phyloP scores from a whole-genome alignment of 1,284 basidiomycete species.

The Cystobasidium pallidum region DNA sequence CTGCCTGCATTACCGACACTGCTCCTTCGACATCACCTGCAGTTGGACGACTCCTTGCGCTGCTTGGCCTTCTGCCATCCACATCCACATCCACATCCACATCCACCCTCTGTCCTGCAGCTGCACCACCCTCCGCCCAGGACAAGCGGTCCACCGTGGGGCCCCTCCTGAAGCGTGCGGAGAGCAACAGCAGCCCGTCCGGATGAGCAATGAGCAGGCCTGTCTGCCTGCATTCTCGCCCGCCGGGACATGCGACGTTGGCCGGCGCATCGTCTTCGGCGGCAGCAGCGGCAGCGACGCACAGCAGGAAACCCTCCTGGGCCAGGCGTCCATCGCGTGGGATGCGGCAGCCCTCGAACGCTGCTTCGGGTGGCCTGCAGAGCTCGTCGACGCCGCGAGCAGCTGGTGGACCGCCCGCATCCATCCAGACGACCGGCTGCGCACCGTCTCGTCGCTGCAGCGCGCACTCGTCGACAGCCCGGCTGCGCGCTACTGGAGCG shows the following conservation, averaged over 20 bases:
- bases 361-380: slow-evolving; percentile 30
- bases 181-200: slow-evolving; percentile 4
- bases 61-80: too few relatives aligned
- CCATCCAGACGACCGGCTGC: slow-evolving; percentile 36
- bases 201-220: slow-evolving; percentile 12
- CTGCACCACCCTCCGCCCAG: too few relatives aligned
- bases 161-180: too few relatives aligned
- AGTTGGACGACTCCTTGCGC: too few relatives aligned
- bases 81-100: too few relatives aligned
- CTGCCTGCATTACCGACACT: too few relatives aligned
- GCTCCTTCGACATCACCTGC: not conserved
- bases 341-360: slow-evolving; percentile 14
- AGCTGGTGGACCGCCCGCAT: slow-evolving; percentile 27
- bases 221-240: slow-evolving; percentile 10
- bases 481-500: slow-evolving; percentile 36
- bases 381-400: slow-evolving; percentile 13
- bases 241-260: slow-evolving; percentile 28
- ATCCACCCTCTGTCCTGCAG: too few relatives aligned
- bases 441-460: slow-evolving; percentile 9
- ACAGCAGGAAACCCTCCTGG: not conserved
- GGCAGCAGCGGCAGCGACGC: not conserved
- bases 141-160: too few relatives aligned
- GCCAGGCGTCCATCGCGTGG: slow-evolving; percentile 3
- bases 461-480: slow-evolving; percentile 10
- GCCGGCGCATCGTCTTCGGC: slow-evolving; percentile 5